phyloP scores from a whole-genome alignment of 1,139 yeast genomes.

The Pichia sp. region DNA sequence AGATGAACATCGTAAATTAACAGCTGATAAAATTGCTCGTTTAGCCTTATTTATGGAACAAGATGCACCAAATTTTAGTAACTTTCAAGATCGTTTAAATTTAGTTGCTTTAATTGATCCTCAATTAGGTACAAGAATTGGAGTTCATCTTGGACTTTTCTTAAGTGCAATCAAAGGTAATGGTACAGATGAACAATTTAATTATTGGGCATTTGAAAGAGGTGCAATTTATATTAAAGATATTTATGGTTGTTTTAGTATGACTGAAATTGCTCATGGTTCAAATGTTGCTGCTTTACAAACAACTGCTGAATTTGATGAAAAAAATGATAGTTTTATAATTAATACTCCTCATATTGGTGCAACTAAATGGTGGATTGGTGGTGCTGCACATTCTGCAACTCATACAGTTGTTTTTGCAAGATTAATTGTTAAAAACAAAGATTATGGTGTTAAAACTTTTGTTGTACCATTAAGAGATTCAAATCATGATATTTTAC shows the following conservation, averaged over 20 bases:
- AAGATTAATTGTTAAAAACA: conserved; percentile 69
- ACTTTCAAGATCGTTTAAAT: conserved; percentile 37
- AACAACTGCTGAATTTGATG: conserved; percentile 82
- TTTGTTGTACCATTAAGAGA: conserved; percentile 88
- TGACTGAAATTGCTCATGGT: conserved; percentile 95
- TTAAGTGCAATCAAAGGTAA: conserved; percentile 43
- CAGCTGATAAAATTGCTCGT: conserved; percentile 40
- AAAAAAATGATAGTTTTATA: conserved; percentile 55
- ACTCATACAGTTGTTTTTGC: conserved; percentile 82
- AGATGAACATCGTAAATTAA: conserved; percentile 38
- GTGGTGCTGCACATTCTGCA: conserved; percentile 94
- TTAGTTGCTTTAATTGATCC: conserved; percentile 45
- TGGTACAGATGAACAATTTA: conserved; percentile 47
- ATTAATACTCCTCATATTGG: conserved; percentile 85
- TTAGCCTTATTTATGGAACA: conserved; percentile 40
- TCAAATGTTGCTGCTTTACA: conserved; percentile 89
- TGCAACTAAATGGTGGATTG: conserved; percentile 98
- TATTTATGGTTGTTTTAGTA: conserved; percentile 85
- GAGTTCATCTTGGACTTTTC: conserved; percentile 47
- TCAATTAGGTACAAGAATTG: conserved; percentile 43
- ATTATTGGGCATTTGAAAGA: conserved; percentile 69
- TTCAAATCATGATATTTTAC: conserved; percentile 57
- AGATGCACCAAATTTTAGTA: conserved; percentile 33
- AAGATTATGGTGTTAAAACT: conserved; percentile 87
- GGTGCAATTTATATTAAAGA: conserved; percentile 63